Conservation (phyloP, 2,329 filamentous ascomycete genomes). For the Xylariaceae sp. region DNA sequence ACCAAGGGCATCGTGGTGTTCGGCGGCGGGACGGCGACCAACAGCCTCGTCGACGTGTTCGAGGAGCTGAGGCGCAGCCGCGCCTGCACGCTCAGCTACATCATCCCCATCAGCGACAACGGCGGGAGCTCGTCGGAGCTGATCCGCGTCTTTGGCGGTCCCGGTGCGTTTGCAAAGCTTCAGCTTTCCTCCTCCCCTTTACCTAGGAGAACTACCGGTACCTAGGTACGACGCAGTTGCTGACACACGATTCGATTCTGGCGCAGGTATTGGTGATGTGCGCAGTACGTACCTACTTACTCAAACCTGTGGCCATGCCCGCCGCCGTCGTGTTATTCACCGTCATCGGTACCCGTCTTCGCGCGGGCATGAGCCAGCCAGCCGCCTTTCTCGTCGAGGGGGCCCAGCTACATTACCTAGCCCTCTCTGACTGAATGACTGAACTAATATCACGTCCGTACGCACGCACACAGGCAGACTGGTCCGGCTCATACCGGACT, state of each 20-base stretch:
- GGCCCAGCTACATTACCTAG: too few species aligned
- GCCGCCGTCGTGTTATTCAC: too few species aligned
- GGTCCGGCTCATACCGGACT: conserved; percentile 78
- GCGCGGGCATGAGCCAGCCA: too few species aligned
- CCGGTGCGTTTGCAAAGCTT: too few species aligned
- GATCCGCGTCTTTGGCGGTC: conserved; percentile 89
- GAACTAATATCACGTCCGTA: too few species aligned
- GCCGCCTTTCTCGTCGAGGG: neutral
- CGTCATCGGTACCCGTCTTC: too few species aligned
- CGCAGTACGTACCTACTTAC: conserved; percentile 22
- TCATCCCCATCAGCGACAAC: conserved; percentile 95
- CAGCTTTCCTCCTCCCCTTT: too few species aligned
- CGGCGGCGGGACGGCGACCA: conserved; percentile 89
- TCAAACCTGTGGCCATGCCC: too few species aligned
- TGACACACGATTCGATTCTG: too few species aligned
- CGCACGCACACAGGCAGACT: conserved; percentile 60
- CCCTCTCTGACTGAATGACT: too few species aligned
- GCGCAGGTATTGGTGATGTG: conserved; percentile 25
- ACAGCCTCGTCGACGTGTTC: conserved; percentile 89
- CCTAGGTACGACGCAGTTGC: conserved; percentile 9
- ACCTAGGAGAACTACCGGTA: too few species aligned
- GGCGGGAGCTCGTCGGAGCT: conserved; percentile 90
- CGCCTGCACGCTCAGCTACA: conserved; percentile 64
- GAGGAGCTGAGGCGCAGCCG: conserved; percentile 57
- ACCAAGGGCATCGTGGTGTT: conserved; percentile 74